Percentiles rank a stretch among this genome's conserved stretches.
These are phyloP conservation scores for Saturnispora quitensis DNA, from an alignment of 805 yeast species.

Conservation along the genomic window DNA sequence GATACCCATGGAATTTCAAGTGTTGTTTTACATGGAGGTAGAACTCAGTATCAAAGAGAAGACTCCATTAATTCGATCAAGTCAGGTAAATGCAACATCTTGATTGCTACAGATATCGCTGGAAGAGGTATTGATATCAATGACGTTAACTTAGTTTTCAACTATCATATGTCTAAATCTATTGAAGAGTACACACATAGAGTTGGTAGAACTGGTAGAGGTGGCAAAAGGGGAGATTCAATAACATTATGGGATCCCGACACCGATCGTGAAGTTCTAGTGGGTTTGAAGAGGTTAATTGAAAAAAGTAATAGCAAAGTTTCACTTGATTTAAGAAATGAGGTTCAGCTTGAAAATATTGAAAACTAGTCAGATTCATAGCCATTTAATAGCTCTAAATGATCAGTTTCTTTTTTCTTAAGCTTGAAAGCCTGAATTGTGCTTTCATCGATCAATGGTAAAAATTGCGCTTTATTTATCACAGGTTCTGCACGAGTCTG, in stretches of 20 bases:
- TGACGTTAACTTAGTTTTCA: slow-evolving; percentile 74
- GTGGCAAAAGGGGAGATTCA: slow-evolving; percentile 73
- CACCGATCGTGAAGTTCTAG: slow-evolving; percentile 43
- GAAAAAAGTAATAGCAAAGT: slow-evolving; percentile 21
- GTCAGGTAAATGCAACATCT: slow-evolving; percentile 37
- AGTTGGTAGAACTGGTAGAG: slow-evolving; percentile 95
- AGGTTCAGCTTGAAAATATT: not conserved
- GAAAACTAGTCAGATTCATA: slow-evolving; percentile 30
- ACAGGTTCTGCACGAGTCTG: not conserved
- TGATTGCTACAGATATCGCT: slow-evolving; percentile 92
- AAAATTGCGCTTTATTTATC: not conserved
- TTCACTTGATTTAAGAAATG: slow-evolving; percentile 2
- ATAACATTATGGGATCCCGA: slow-evolving; percentile 40
- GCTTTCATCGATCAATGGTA: not conserved
- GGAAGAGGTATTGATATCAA: slow-evolving; percentile 94
- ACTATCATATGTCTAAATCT: slow-evolving; percentile 71
- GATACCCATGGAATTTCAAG: slow-evolving; percentile 36
- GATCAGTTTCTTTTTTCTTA: not conserved
- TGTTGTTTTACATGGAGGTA: slow-evolving; percentile 76
- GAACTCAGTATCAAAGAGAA: slow-evolving; percentile 79
- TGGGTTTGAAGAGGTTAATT: slow-evolving; percentile 42
- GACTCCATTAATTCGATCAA: slow-evolving; percentile 55
- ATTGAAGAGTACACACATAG: slow-evolving; percentile 86
- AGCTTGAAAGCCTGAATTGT: not conserved
- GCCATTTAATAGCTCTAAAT: slow-evolving; percentile 25